phyloP scores from a whole-genome alignment of 306 rosid species.

The Lablab purpureus region DNA sequence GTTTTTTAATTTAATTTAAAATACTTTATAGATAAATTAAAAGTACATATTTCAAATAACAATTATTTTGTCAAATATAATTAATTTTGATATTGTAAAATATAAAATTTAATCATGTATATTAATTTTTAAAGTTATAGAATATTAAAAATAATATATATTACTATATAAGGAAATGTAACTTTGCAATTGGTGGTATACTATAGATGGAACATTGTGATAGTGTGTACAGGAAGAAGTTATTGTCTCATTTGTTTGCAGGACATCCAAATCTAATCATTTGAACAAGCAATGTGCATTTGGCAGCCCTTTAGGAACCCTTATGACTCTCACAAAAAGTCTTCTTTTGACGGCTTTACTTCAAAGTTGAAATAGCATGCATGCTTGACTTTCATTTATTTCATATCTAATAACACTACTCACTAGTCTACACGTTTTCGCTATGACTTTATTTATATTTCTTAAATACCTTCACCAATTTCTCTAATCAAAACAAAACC shows the following conservation, averaged over 20 bases:
- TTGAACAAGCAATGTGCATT: background rate
- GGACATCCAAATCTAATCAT: background rate
- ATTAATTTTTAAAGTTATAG: no score
- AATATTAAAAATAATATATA: no score
- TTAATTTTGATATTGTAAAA: no score
- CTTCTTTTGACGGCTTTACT: conserved; percentile 22
- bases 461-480: conserved; percentile 4
- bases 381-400: conserved; percentile 16
- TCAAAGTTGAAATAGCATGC: background rate
- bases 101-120: no score
- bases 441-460: background rate
- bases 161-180: no score
- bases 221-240: no score
- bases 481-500: background rate
- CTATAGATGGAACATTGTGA: no score
- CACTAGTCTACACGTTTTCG: conserved; percentile 12
- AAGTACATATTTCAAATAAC: no score
- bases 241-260: background rate
- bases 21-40: no score
- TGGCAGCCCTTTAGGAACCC: background rate
- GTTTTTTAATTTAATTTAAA: no score
- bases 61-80: no score
- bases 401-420: background rate
- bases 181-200: no score
- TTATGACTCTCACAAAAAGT: conserved; percentile 2